phyloP scores from a whole-genome alignment of 2,329 filamentous ascomycete genomes.

The Aspergillus sp. region DNA sequence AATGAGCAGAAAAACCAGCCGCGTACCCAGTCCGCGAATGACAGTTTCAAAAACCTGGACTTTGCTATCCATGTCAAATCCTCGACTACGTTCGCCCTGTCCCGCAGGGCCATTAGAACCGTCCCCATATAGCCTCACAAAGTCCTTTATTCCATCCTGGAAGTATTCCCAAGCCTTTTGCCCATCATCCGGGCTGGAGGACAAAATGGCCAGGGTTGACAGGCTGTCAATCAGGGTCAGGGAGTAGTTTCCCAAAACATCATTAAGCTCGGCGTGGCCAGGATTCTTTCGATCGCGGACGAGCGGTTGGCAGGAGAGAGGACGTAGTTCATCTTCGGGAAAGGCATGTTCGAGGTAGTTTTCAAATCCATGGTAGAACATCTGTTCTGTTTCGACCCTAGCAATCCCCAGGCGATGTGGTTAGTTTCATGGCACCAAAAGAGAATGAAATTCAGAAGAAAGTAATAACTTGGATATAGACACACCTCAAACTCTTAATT shows the following conservation, averaged over 20 bases:
- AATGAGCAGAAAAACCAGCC: neutral
- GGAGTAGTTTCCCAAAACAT: constrained; percentile 95
- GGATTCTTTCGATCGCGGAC: constrained; percentile 80
- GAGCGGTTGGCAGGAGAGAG: constrained; percentile 79
- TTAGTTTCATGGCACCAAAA: neutral
- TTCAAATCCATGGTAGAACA: constrained; percentile 96
- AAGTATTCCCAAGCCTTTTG: constrained; percentile 70
- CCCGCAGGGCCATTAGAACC: constrained; percentile 69
- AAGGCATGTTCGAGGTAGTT: constrained; percentile 95
- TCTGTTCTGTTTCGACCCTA: constrained; percentile 56
- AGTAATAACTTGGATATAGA: neutral
- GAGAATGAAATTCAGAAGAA: neutral
- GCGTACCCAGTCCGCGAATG: constrained; percentile 68
- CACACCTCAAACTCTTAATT: constrained; percentile 38
- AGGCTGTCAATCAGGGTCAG: constrained; percentile 93
- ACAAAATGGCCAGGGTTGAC: constrained; percentile 88
- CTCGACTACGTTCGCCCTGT: constrained; percentile 69
- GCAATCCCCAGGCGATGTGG: neutral
- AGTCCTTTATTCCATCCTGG: constrained; percentile 71
- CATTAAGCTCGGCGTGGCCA: constrained; percentile 82
- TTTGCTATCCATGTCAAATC: constrained; percentile 95
- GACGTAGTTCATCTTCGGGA: constrained; percentile 91
- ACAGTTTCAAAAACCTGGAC: constrained; percentile 99
- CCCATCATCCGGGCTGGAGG: constrained; percentile 60
- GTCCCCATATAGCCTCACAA: constrained; percentile 85